These are phyloP conservation scores for Sporothrix schenckii DNA, from an alignment of 2,329 filamentous ascomycete genomes.

Conservation along the genomic window DNA sequence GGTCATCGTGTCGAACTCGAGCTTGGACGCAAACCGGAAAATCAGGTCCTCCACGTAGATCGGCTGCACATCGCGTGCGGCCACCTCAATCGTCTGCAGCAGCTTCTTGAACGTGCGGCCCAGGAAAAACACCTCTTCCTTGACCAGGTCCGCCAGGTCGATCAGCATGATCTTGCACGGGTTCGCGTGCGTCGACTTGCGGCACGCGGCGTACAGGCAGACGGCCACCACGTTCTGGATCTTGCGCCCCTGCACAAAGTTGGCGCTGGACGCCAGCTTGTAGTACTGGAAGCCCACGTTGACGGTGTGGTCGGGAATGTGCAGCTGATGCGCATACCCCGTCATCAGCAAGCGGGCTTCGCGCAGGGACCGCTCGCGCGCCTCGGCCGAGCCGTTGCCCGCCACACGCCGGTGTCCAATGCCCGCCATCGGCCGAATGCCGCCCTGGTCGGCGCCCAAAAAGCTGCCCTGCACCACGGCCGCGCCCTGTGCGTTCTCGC, in stretches of 20 bases:
- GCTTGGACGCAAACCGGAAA: conserved; percentile 83
- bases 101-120: conserved; percentile 87
- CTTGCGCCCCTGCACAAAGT: conserved; percentile 83
- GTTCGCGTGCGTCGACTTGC: conserved; percentile 60
- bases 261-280: conserved; percentile 71
- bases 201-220: conserved; percentile 85
- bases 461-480: conserved; percentile 90
- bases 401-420: conserved; percentile 63
- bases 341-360: conserved; percentile 63
- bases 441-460: conserved; percentile 81
- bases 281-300: conserved; percentile 72
- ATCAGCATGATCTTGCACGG: conserved; percentile 91
- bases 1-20: conserved; percentile 84
- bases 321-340: conserved; percentile 63
- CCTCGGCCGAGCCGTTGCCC: conserved; percentile 57
- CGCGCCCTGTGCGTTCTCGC: conserved; percentile 81
- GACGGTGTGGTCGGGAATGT: conserved; percentile 63
- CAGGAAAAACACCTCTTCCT: conserved; percentile 88
- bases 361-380: conserved; percentile 62
- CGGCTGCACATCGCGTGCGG: conserved; percentile 58
- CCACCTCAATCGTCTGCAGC: conserved; percentile 68
- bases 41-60: conserved; percentile 89
- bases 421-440: conserved; percentile 66
- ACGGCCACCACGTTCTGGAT: conserved; percentile 86
- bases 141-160: conserved; percentile 82